These are phyloP conservation scores for Mentha longifolia DNA, from an alignment of 257 asterid genomes.

Conservation along the genomic window DNA sequence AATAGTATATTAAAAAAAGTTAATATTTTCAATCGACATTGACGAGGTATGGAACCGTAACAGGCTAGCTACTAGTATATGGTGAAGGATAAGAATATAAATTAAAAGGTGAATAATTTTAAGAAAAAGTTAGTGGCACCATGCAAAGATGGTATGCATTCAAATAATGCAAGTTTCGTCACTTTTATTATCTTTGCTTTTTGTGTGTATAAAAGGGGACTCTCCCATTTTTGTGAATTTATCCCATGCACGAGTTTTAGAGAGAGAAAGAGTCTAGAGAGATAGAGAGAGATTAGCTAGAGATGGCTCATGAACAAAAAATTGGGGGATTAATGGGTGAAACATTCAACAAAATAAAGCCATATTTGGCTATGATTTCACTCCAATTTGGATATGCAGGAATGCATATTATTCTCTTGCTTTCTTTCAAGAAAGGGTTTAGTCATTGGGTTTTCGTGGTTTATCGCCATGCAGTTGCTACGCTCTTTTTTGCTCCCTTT, in stretches of 20 bases:
- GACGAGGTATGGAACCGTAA: constrained; percentile 23
- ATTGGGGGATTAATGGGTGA: neutral
- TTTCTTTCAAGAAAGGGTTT: constrained; percentile 66
- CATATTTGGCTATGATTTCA: constrained; percentile 66
- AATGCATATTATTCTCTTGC: constrained; percentile 62
- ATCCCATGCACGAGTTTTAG: constrained; percentile 17
- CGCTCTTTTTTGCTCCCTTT: constrained; percentile 62
- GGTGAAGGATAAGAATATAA: constrained; percentile 51
- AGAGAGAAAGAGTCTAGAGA: neutral
- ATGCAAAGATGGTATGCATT: constrained; percentile 43
- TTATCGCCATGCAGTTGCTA: constrained; percentile 74
- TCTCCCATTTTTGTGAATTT: constrained; percentile 25
- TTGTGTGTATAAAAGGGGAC: constrained; percentile 44
- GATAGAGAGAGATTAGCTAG: neutral
- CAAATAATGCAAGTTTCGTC: constrained; percentile 36
- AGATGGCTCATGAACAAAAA: constrained; percentile 34
- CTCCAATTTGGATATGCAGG: constrained; percentile 81
- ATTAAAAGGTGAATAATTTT: no score
- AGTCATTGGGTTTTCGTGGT: constrained; percentile 83
- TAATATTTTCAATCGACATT: no score
- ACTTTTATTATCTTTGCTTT: constrained; percentile 10
- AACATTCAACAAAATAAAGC: constrained; percentile 47
- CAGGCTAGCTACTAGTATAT: constrained; percentile 4
- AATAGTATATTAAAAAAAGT: no score
- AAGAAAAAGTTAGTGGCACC: constrained; percentile 54